Base-by-base conservation (phyloP, 768 basidiomycete genomes). In the Chalciporus pseudorubinellus region DNA sequence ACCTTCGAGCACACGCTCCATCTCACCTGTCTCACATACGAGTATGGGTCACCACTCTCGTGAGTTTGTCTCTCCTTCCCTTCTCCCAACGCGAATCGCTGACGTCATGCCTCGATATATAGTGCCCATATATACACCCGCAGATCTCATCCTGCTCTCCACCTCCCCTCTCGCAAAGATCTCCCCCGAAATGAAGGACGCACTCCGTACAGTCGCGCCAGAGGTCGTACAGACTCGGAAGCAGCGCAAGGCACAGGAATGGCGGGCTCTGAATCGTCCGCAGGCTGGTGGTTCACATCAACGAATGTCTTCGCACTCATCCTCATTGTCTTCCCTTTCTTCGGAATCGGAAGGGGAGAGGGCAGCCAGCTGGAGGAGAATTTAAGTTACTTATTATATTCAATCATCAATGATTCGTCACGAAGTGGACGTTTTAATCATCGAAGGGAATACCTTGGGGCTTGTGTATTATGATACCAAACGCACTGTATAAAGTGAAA, bases 181-280 rank as follows among this genome's bases (percentile, higher is more conserved):
- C 3, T 53, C 56, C 2, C 33, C 29, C 1, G 45, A 53, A 8
- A 19, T 55, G 13, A 53, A 52, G 6, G 41, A 20, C 4, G 19
- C 44, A 1, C 31, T 69, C 8, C 62, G 61, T 2, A 44, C 34
- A 3, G 33, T 44, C 19, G 69, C 46, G 19, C 67, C 67, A 20
- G 69, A 69, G 56, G 46, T 69, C 36, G 42, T 70, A 24, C 57
- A 48, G 54, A 61, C 53, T 26, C 56, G 56, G 11, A 67, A 39
- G 43, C 64, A 56, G 44, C 67, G 64, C 56, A 69, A 64, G 28
- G 48, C 69, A 19, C 13, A 19, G 16, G 59, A 44, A 5, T 68
- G 67, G 67, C 52, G 47, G 12, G 47, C 44, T 10, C 60, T n/a
- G n/a, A n/a, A 55, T 7, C 52, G 52, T 3, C 21, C 33, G 11